Percentiles rank a stretch among this genome's conserved stretches.
Evolutionary conservation across 2,329 filamentous ascomycete genomes (phyloP).

Genomic region (Fusarium anguioides): DNA sequence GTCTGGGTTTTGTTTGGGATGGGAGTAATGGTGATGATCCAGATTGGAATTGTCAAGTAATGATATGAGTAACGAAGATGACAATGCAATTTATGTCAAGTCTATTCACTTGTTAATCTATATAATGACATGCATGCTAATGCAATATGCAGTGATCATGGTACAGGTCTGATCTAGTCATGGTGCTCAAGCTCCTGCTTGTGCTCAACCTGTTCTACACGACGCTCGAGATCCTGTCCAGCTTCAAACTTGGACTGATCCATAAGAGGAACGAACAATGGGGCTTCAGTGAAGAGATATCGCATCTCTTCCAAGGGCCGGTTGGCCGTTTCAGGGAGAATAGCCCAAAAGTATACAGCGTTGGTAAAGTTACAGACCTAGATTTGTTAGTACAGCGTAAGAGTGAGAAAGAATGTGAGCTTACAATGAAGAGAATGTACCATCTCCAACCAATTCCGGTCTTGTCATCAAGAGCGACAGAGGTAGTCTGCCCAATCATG

Average conservation of each 20-base stretch:
- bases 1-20: background rate
- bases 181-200: slow-evolving; percentile 24
- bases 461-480: slow-evolving; percentile 56
- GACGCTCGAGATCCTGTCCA: slow-evolving; percentile 25
- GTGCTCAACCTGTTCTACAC: slow-evolving; percentile 25
- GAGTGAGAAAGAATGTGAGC: rapidly evolving
- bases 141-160: no score
- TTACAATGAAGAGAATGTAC: slow-evolving; percentile 58
- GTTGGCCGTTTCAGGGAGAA: slow-evolving; percentile 74
- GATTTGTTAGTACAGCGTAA: background rate
- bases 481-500: slow-evolving; percentile 73
- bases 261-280: slow-evolving; percentile 69
- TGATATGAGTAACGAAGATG: background rate
- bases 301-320: slow-evolving; percentile 76
- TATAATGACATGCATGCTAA: background rate
- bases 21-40: background rate
- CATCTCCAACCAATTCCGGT: slow-evolving; percentile 59
- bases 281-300: slow-evolving; percentile 72
- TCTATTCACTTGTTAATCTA: no score
- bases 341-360: slow-evolving; percentile 66
- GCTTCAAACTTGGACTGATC: slow-evolving; percentile 51
- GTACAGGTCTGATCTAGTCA: background rate
- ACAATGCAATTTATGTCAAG: background rate
- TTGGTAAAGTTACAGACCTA: slow-evolving; percentile 69
- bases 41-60: no score